phyloP scores from a whole-genome alignment of 2,329 filamentous ascomycete genomes.

The Colletotrichum costaricense region DNA sequence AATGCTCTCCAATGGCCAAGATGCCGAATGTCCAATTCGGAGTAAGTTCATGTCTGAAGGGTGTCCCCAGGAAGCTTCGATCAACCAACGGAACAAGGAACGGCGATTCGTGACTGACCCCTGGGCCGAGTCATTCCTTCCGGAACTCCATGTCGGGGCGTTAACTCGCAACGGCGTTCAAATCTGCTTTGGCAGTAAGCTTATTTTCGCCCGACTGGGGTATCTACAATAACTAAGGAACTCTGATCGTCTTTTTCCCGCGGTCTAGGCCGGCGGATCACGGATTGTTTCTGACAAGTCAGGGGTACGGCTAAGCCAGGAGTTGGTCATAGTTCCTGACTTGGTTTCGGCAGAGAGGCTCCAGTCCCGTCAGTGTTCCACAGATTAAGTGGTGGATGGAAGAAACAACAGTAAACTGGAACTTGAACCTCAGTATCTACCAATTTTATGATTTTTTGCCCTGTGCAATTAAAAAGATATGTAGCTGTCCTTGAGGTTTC shows the following conservation, averaged over 20 bases:
- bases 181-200: background rate
- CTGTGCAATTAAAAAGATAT: no score
- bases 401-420: no score
- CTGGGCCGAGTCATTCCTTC: background rate
- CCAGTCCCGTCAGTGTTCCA: background rate
- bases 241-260: background rate
- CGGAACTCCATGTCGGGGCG: background rate
- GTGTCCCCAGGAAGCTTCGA: background rate
- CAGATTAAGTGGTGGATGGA: background rate
- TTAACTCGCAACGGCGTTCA: background rate
- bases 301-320: background rate
- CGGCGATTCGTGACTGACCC: background rate
- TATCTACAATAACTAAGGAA: background rate
- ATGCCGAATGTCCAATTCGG: background rate
- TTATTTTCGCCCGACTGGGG: background rate
- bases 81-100: background rate
- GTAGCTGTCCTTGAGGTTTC: no score
- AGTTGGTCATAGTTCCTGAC: background rate
- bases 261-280: background rate
- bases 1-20: background rate
- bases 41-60: background rate
- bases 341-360: background rate
- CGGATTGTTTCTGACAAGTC: background rate
- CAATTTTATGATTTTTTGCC: rapidly evolving
- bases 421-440: no score